Evolutionary conservation across 75 land plant species (phyloP), one percentile per base, ranked within the genome.

Genomic region (Pinus taeda): DNA sequence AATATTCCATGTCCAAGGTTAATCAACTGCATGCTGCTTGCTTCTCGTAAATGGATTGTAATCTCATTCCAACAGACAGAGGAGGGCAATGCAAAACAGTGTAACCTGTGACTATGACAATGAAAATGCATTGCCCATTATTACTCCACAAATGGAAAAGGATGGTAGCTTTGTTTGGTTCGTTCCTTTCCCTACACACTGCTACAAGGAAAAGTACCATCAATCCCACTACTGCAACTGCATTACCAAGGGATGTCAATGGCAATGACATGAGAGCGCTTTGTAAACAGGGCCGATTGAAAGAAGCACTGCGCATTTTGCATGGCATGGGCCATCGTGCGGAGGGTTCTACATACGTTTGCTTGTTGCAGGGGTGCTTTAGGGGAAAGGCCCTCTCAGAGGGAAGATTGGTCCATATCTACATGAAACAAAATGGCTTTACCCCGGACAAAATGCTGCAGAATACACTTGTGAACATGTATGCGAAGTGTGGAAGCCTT

Each of bases 351-450:
- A 63, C 30, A 29, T 63, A 63, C 11, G 64, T 63, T 29, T 63
- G 66, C 14, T 15, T 63, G 13, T 11, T 63, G 14, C 66, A 63
- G 36, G 30, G 17, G 5, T 61, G 66, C 13, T 15, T 18, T 33
- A 59, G n/a, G 7, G 39, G 61, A 15, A 76, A 17, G 33, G 65
- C 17, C 18, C 7, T 39, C 13, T 29, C 67, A 26, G 42, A 30
- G 20, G 67, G 67, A 15, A 76, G 36, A 62, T 37, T 36, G 62
- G n/a, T 76, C 18, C 77, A 61, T 76, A 1, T 42, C 37, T 42
- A 42, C 15, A 60, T 60, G 26, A 59, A 21, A 24, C 37, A 58
- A 17, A 30, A 29, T 76, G 67, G 45, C 15, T 76, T 24, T 37
- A 61, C 12, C 9, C 33, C 33, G 6, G 77, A 76, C 18, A 59